Conservation (phyloP, 2,329 filamentous ascomycete genomes). For the Aspergillus fischeri region DNA sequence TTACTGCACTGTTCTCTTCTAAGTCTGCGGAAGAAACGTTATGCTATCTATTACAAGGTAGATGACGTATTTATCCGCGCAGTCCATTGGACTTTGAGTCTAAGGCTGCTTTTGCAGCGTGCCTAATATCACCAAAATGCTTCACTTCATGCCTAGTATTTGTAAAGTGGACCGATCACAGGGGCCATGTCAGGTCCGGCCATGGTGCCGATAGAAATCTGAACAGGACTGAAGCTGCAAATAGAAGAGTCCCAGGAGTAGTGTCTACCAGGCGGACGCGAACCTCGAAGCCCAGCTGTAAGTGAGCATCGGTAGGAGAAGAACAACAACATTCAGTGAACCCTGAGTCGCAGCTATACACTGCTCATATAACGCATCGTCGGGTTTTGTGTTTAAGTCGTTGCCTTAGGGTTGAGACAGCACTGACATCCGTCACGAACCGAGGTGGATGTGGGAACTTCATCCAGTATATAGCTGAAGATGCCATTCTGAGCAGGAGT, state of each 20-base stretch:
- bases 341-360: neutral
- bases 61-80: neutral
- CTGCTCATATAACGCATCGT: neutral
- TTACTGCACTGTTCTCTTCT: no score
- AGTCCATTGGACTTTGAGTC: neutral
- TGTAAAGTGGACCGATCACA: neutral
- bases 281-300: neutral
- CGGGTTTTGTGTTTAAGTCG: neutral
- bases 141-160: neutral
- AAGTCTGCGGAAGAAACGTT: neutral
- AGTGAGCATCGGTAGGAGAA: neutral
- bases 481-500: neutral
- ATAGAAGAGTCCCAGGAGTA: neutral
- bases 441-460: neutral
- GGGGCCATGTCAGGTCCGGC: neutral
- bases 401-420: neutral
- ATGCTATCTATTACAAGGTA: neutral
- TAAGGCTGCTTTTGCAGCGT: neutral
- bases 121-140: neutral
- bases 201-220: neutral
- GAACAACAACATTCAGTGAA: neutral
- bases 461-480: neutral
- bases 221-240: neutral
- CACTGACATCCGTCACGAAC: neutral
- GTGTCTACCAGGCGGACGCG: neutral